These are phyloP conservation scores for Tagetes erecta DNA, from an alignment of 129 eudicot genomes.

Conservation along the genomic window DNA sequence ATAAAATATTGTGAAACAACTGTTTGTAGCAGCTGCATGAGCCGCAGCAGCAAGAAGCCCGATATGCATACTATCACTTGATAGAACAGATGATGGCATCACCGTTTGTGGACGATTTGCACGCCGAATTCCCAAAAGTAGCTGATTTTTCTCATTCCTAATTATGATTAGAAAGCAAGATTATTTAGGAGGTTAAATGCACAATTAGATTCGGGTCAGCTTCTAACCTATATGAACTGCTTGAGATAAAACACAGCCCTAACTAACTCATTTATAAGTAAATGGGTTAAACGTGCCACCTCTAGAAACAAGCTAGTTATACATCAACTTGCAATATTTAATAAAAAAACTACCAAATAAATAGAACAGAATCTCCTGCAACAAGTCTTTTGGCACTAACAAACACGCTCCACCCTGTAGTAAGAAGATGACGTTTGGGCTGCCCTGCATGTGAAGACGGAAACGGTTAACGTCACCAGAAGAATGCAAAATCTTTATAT, in stretches of 20 bases:
- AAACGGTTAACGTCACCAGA: conserved; percentile 7
- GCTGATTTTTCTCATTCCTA: conserved; percentile 98
- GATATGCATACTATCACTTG: conserved; percentile 99
- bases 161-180: conserved; percentile 2
- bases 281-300: background rate
- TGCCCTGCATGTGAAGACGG: conserved; percentile 63
- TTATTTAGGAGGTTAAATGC: background rate
- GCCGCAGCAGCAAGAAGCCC: conserved; percentile 99
- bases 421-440: conserved; percentile 96
- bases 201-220: background rate
- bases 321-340: background rate
- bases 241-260: background rate
- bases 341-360: conserved; percentile 68
- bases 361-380: conserved; percentile 96
- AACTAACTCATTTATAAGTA: background rate
- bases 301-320: background rate
- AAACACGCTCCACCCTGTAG: conserved; percentile 99
- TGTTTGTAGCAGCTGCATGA: conserved; percentile 93
- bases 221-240: background rate
- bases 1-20: conserved; percentile 86
- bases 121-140: conserved; percentile 88
- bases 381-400: conserved; percentile 98
- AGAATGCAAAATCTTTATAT: conserved; percentile 8
- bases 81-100: conserved; percentile 99
- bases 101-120: conserved; percentile 93